Base-by-base conservation (phyloP, 768 basidiomycete species). In the Mycena vitilis region DNA sequence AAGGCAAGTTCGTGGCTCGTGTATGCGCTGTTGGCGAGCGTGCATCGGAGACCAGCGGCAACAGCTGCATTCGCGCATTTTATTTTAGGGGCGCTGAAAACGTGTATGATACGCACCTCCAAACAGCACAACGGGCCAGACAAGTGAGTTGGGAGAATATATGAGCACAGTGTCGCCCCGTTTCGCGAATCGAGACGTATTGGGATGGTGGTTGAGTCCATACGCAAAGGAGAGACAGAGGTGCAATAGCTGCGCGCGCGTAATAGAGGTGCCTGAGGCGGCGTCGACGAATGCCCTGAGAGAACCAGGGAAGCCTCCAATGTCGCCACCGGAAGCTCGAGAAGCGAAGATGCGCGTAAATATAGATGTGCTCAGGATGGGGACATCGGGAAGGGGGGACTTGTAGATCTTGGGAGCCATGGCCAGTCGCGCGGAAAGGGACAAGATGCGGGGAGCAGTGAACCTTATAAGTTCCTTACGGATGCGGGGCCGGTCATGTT, bases 1-100 rank as follows among this genome's bases (percentile, higher is more conserved):
- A 88, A 88, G 0, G 82, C 83, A 0, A 96, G 84, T 74, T 96
- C 95, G 10, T 79, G 75, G 4, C 88, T 76, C 5, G 88, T 91
- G 73, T 93, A 95, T 0, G 84, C 83, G 65, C 85, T 88, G 75
- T 95, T 96, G 18, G 91, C 91, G 16, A 93, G 87, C 0, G 94
- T 92, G 60, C 87, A 86, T 51, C 87, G 80, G 18, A 93, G 74
- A 5, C 92, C 92, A 0, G 90, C 91, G 0, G 94, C 90, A 49
- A 90, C 81, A 75, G 78, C 77, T 56, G 77, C 67, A 20, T 34
- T 34, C 3, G 10, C 15, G 13, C 44, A 34, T 34, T 56, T 56
- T 38, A 47, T 55, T 65, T 60, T 51, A 16, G 30, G 44, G 58
- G 44, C 36, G 45, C 63, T 36, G 22, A 40, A 49, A 47, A n/a